These are phyloP conservation scores for Vaccinium macrocarpon DNA, from an alignment of 148 eudicot species.

Conservation along the genomic window DNA sequence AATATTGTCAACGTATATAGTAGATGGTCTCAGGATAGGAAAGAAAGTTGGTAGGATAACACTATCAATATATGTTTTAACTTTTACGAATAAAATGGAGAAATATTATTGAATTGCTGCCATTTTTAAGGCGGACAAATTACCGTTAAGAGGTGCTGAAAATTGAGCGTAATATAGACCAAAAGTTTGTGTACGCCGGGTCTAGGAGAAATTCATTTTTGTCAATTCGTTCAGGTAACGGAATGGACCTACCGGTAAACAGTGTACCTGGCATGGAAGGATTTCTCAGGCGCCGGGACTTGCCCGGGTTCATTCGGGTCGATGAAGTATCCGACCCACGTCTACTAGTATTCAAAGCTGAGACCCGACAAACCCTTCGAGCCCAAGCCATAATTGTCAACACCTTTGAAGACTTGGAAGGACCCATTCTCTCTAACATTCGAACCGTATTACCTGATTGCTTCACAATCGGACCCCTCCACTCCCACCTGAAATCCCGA, in stretches of 20 bases:
- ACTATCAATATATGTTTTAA: too few relatives aligned
- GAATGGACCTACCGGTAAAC: background rate
- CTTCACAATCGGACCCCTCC: constrained; percentile 19
- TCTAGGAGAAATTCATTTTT: background rate
- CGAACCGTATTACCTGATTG: constrained; percentile 11
- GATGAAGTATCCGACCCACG: background rate
- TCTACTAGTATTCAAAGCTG: background rate
- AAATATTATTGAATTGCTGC: too few relatives aligned
- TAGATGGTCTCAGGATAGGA: too few relatives aligned
- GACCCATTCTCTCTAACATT: constrained; percentile 12
- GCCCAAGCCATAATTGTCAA: constrained; percentile 23
- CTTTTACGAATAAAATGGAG: too few relatives aligned
- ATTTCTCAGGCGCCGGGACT: constrained; percentile 24
- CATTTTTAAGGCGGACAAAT: too few relatives aligned
- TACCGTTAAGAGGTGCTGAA: too few relatives aligned
- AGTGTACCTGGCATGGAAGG: constrained; percentile 19
- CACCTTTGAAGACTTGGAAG: constrained; percentile 25
- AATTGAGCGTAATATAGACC: too few relatives aligned
- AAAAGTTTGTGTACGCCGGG: too few relatives aligned
- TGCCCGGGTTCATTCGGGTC: constrained; percentile 10
- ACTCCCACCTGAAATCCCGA: background rate
- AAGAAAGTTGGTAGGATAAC: too few relatives aligned
- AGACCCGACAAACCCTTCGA: background rate
- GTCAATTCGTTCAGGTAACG: constrained; percentile 5
- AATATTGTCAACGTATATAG: too few relatives aligned